These are phyloP conservation scores for Globisporangium nagaii DNA, from an alignment of 352 stramenopile genomes.

Conservation along the genomic window DNA sequence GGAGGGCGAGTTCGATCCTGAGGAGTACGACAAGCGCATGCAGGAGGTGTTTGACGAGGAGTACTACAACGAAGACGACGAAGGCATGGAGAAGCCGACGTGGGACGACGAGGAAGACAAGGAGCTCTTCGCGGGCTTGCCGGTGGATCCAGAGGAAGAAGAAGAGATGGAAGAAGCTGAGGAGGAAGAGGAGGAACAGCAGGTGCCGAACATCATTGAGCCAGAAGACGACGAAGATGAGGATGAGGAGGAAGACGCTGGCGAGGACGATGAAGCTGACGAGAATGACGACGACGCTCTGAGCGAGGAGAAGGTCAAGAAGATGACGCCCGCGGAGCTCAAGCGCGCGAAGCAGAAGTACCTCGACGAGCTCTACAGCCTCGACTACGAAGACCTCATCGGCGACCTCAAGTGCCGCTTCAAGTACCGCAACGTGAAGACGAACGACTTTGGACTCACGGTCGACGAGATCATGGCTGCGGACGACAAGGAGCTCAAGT, in stretches of 20 bases:
- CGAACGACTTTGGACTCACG: constrained; percentile 96
- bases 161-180: constrained; percentile 30
- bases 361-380: constrained; percentile 95
- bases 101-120: constrained; percentile 85
- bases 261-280: constrained; percentile 29
- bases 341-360: constrained; percentile 88
- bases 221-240: constrained; percentile 23
- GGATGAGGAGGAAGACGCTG: constrained; percentile 14
- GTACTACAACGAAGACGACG: constrained; percentile 91
- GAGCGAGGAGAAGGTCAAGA: constrained; percentile 35
- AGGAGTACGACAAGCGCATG: constrained; percentile 97
- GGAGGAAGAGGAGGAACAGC: constrained; percentile 18
- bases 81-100: constrained; percentile 67
- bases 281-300: constrained; percentile 44
- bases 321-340: constrained; percentile 58
- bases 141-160: constrained; percentile 56
- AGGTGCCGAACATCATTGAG: constrained; percentile 18
- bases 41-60: constrained; percentile 96
- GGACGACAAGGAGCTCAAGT: constrained; percentile 94
- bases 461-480: constrained; percentile 97
- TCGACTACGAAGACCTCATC: constrained; percentile 99
- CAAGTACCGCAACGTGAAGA: constrained; percentile 95
- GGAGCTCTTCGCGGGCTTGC: constrained; percentile 68
- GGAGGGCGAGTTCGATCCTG: constrained; percentile 95
- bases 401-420: constrained; percentile 96